Evolutionary conservation across 768 basidiomycete species (phyloP).

Genomic region (Lactarius pseudohatsudake): DNA sequence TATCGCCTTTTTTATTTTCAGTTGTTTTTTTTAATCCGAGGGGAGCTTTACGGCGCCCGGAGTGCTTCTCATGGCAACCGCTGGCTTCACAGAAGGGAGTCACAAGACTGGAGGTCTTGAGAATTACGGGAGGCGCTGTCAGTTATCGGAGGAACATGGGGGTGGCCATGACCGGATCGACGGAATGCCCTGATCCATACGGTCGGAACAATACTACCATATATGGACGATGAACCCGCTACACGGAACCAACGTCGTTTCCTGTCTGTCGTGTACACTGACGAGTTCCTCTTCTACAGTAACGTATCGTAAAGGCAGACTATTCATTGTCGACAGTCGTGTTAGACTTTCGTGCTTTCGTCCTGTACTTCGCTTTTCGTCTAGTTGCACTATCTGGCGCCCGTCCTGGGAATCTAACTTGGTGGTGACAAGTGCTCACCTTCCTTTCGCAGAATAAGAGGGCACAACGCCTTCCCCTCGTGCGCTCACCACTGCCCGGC

Average conservation of each 20-base stretch:
- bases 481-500: conserved; percentile 13
- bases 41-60: conserved; percentile 7
- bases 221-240: neutral
- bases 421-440: conserved; percentile 23
- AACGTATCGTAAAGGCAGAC: neutral
- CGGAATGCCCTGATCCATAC: conserved; percentile 15
- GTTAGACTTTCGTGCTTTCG: neutral
- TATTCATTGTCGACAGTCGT: neutral
- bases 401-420: conserved; percentile 20
- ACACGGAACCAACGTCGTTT: conserved; percentile 2
- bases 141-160: neutral
- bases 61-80: conserved; percentile 18
- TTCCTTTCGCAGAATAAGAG: conserved; percentile 25
- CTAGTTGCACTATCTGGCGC: neutral
- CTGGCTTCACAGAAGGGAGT: conserved; percentile 1
- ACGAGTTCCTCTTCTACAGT: neutral
- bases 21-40: neutral
- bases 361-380: neutral
- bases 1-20: neutral
- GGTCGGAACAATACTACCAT: conserved; percentile 1
- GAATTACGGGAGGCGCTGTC: conserved; percentile 3
- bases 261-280: neutral
- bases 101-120: conserved; percentile 8
- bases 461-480: conserved; percentile 26
- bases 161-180: conserved; percentile 15